Evolutionary conservation across 495 filamentous ascomycete species (phyloP), one percentile per base, ranked within the genome.

Genomic region (Arthonia radiata): DNA sequence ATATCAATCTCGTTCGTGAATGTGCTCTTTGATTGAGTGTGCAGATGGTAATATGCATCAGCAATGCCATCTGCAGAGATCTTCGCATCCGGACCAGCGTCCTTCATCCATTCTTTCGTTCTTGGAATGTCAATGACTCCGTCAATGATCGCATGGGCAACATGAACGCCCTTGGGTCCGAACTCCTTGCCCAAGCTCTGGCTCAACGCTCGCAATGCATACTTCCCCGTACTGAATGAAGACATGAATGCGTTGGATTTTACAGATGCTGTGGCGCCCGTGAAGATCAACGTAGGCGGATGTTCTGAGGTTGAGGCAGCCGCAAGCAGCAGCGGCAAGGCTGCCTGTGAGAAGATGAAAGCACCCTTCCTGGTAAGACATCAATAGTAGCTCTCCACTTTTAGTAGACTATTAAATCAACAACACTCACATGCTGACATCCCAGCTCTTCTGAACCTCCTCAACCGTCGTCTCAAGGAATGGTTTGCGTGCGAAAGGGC

Each of bases 131-230:
- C 77, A 51, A 93, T 92, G 10, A 82, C 62, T 2, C 78, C 80
- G 42, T 93, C 81, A 30, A 92, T 67, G 30, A 91, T 66, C 4
- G 68, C 64, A 49, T 92, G 82, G 4, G 69, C 61, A 3, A 94
- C 72, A 48, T 94, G 83, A 5, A 94, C 62, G 3, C 83, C 82
- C 42, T 80, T 59, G 0, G 83, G 82, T 0, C 74, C 77, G 43
- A 89, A 94, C 46, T 94, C 83, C 30, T 71, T 59, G 0, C 80
- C 81, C 16, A 94, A 56, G 17, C 59, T 66, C 52, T 89, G 80
- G 2, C 61, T 56, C 27, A 90, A 48, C 1, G 76, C 82, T 15
- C 83, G 61, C 21, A 71, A 47, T 2, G 78, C 81, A 42, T 76
- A 89, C 46, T 89, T 92, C 24, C 68, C 67, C 5, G 67, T 58